Evolutionary conservation across 2,329 filamentous ascomycete species (phyloP).

Genomic region (Ploettnerulaceae sp.): DNA sequence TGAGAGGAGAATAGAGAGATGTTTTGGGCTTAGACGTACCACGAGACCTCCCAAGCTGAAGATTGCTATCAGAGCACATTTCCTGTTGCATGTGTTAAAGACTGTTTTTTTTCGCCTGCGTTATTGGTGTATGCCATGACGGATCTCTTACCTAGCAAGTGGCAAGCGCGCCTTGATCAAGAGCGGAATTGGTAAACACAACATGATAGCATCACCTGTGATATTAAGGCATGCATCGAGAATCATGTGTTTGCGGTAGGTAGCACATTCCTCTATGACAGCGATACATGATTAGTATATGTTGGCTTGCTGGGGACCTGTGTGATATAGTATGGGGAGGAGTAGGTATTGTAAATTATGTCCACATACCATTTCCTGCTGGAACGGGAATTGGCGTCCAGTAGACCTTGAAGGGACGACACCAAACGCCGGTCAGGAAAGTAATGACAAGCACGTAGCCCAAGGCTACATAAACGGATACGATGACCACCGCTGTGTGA

Average conservation of each 20-base stretch:
- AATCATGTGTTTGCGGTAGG: background rate
- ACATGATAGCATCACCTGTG: background rate
- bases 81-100: no score
- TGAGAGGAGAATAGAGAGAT: no score
- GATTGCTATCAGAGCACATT: background rate
- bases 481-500: background rate
- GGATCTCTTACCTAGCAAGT: background rate
- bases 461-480: background rate
- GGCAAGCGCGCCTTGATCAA: background rate
- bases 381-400: background rate
- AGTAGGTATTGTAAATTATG: background rate
- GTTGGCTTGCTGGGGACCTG: no score
- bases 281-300: no score
- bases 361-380: background rate
- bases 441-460: background rate
- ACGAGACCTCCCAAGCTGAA: constrained; percentile 1
- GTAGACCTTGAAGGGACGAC: background rate
- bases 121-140: no score
- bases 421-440: background rate
- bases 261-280: background rate
- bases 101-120: no score
- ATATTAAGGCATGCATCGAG: background rate
- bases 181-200: background rate
- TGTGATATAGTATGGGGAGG: no score
- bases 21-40: no score